These are phyloP conservation scores for Plasmodium gonderi DNA, from an alignment of 169 alveolate genomes.

Conservation along the genomic window DNA sequence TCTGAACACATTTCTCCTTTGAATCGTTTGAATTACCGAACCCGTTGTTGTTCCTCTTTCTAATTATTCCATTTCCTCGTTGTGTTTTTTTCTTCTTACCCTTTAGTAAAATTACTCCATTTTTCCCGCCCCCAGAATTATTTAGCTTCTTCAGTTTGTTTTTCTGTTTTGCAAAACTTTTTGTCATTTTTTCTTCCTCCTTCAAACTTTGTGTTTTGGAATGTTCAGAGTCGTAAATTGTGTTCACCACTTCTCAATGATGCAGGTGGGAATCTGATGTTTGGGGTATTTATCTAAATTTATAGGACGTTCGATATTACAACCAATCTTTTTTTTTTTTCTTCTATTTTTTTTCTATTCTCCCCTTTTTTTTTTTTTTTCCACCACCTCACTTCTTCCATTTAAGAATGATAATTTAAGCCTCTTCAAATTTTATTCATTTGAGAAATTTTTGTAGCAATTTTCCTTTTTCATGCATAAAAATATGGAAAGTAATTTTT, in stretches of 20 bases:
- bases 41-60: background rate
- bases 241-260: background rate
- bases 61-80: background rate
- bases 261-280: no score
- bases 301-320: no score
- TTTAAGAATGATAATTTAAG: no score
- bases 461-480: no score
- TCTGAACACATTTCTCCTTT: background rate
- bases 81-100: background rate
- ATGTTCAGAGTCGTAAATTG: background rate
- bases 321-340: no score
- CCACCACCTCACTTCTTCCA: no score
- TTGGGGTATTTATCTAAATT: no score
- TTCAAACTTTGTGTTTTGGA: background rate
- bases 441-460: no score
- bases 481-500: no score
- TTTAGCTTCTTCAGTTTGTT: constrained; percentile 9
- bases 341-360: no score
- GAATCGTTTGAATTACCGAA: background rate
- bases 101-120: background rate
- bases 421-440: no score
- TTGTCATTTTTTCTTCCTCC: constrained; percentile 24
- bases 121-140: background rate
- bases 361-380: no score
- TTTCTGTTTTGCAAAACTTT: constrained; percentile 7